Base-by-base conservation (phyloP, 495 filamentous ascomycete species). In the Penicillium argentinense region DNA sequence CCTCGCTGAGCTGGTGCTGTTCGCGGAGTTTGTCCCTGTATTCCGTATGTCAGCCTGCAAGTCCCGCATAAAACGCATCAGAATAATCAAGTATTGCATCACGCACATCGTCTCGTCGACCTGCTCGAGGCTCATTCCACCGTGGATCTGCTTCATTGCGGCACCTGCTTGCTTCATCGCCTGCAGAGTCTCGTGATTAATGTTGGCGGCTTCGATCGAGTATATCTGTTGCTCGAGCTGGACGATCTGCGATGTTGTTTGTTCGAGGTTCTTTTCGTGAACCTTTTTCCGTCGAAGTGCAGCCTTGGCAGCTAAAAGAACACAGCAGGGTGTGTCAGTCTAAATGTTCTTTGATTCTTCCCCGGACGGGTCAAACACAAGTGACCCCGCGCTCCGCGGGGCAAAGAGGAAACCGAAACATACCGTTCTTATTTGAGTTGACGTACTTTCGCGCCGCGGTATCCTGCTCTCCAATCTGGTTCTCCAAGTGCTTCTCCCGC, bases 211-310 rank as follows among this genome's bases (percentile, higher is more conserved):
- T 65, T 99, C 93, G 67, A 99, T 97, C 47, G 87, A 85, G 63
- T 92, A 93, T 59, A 99, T 92, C 64, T 99, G 91, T 57, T 91
- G 88, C 62, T 97, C 93, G 11, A 99, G 77, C 28, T 92, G 95
- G 45, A 81, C 79, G 70, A 96, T 90, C 68, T 97, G 95, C 25
- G 85, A 81, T 25, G 82, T 78, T 7, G 92, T 97, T 66, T 95
- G 89, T 47, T 93, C 87, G 34, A 97, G 81, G 47, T 88, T 87
- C 73, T 89, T 86, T 65, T 95, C 89, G 61, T 91, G 88, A 51
- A 78, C 73, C 82, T 99, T 96, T 80, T 97, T 99, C 57, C 93
- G 83, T 73, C 88, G 84, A 30, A 97, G 77, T n/a, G 93, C 93
- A 50, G 83, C 81, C 72, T 91, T 89, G 29, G 93, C 93, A 60